A percentile compares a stretch with the other conserved stretches of the same genome.
These are phyloP conservation scores for Grigorovia transvaalensis DNA, from an alignment of 805 yeast genomes.

Conservation along the genomic window DNA sequence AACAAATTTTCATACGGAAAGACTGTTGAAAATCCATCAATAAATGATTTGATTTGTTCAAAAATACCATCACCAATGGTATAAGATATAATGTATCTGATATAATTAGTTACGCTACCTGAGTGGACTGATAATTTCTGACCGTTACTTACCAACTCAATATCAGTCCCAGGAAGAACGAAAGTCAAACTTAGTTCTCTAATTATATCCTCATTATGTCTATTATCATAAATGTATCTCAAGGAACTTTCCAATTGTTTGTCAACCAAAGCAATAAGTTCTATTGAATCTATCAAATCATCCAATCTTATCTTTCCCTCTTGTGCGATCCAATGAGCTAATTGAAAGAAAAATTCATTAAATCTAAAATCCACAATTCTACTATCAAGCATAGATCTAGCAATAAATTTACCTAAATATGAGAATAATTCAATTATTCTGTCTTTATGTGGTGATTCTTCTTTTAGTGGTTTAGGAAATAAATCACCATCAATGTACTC, in stretches of 20 bases:
- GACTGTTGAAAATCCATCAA: constrained; percentile 70
- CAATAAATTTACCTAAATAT: constrained; percentile 71
- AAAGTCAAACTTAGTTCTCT: constrained; percentile 52
- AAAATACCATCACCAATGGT: constrained; percentile 54
- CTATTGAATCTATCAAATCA: constrained; percentile 17
- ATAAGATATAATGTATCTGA: constrained; percentile 45
- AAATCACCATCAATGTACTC: constrained; percentile 40
- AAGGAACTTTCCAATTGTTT: constrained; percentile 48
- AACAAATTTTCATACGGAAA: constrained; percentile 67
- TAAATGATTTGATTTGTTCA: constrained; percentile 57
- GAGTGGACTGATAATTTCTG: constrained; percentile 36
- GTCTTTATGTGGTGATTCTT: constrained; percentile 28
- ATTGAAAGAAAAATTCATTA: constrained; percentile 56
- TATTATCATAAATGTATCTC: constrained; percentile 37
- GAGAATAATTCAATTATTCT: constrained; percentile 45
- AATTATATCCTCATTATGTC: constrained; percentile 18
- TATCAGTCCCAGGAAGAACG: constrained; percentile 65
- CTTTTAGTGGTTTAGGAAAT: constrained; percentile 58
- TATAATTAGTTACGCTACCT: constrained; percentile 47
- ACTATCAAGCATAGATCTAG: constrained; percentile 79
- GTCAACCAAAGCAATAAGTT: constrained; percentile 44
- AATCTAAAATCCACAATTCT: constrained; percentile 76
- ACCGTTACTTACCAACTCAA: constrained; percentile 53
- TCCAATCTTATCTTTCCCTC: constrained; percentile 1
- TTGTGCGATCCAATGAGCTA: constrained; percentile 32